phyloP scores from a whole-genome alignment of 2,329 filamentous ascomycete genomes.

The Ceratocystis papillata region DNA sequence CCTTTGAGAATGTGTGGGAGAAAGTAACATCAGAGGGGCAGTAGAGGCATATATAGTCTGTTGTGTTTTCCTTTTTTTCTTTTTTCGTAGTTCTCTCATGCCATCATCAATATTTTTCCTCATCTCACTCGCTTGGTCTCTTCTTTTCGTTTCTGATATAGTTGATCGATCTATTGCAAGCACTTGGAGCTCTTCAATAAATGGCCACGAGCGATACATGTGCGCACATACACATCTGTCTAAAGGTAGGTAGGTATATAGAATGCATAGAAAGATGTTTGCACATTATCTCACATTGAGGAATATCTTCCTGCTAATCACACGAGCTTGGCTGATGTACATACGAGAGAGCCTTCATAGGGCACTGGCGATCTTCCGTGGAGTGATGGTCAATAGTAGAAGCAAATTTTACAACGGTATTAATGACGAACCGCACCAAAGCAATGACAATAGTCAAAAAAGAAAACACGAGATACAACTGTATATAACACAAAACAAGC shows the following conservation, averaged over 20 bases:
- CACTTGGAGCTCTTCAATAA: too few species aligned
- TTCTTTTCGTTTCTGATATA: not conserved
- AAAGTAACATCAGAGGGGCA: constrained; percentile 37
- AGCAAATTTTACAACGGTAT: not conserved
- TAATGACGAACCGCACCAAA: not conserved
- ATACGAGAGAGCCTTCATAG: not conserved
- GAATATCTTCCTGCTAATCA: not conserved
- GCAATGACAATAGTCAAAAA: constrained; percentile 1
- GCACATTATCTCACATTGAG: not conserved
- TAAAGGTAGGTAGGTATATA: too few species aligned
- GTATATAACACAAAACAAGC: constrained; percentile 17
- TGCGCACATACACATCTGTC: too few species aligned
- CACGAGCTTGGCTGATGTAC: not conserved
- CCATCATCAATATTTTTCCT: constrained; percentile 9
- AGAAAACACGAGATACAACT: not conserved
- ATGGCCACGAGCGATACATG: too few species aligned
- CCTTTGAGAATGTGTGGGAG: constrained; percentile 60
- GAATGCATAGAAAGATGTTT: too few species aligned
- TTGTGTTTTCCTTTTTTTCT: constrained; percentile 19
- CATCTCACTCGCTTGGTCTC: not conserved
- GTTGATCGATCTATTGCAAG: too few species aligned
- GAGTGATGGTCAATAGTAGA: not conserved
- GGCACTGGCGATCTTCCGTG: constrained; percentile 9
- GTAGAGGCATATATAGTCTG: constrained; percentile 17
- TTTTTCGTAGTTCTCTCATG: constrained; percentile 24